A percentile compares a stretch with the other conserved stretches of the same genome.
These are phyloP conservation scores for Polytrichum commune DNA, from an alignment of 225 moss, liverwort and hornwort species.

Conservation along the genomic window DNA sequence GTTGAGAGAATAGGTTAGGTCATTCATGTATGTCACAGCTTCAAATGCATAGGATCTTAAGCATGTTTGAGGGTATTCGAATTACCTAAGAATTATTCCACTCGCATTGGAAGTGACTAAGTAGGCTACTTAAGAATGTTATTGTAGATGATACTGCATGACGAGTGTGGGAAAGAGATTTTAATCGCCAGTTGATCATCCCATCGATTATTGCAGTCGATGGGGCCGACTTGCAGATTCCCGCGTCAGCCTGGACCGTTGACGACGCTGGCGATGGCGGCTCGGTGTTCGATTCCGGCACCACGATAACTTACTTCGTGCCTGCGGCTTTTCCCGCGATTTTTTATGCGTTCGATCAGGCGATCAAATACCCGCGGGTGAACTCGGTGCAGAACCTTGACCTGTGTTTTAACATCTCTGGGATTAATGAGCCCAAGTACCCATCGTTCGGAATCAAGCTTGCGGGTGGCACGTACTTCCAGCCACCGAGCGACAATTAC, in stretches of 20 bases:
- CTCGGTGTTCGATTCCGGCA: slow-evolving; percentile 71
- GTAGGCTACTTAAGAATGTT: too few relatives aligned
- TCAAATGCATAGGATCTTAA: too few relatives aligned
- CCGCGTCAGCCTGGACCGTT: slow-evolving; percentile 42
- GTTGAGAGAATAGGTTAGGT: too few relatives aligned
- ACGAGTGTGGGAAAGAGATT: too few relatives aligned
- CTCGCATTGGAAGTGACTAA: too few relatives aligned
- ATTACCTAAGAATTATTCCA: too few relatives aligned
- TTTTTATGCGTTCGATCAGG: slow-evolving; percentile 36
- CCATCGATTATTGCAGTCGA: too few relatives aligned
- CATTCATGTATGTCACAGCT: too few relatives aligned
- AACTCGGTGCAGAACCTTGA: slow-evolving; percentile 53
- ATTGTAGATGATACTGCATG: too few relatives aligned
- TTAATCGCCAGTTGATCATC: too few relatives aligned
- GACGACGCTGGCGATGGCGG: slow-evolving; percentile 57
- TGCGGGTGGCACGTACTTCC: slow-evolving; percentile 50
- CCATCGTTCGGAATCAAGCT: slow-evolving; percentile 50
- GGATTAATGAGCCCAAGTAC: slow-evolving; percentile 19
- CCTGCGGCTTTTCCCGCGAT: slow-evolving; percentile 42
- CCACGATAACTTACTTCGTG: slow-evolving; percentile 64
- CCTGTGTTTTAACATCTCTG: slow-evolving; percentile 54
- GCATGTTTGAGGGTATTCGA: too few relatives aligned
- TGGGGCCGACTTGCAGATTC: slow-evolving; percentile 33
- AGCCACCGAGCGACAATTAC: slow-evolving; percentile 52
- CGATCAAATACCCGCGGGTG: slow-evolving; percentile 41